phyloP scores from a whole-genome alignment of 2,329 filamentous ascomycete genomes.

The Colletotrichum lentis region DNA sequence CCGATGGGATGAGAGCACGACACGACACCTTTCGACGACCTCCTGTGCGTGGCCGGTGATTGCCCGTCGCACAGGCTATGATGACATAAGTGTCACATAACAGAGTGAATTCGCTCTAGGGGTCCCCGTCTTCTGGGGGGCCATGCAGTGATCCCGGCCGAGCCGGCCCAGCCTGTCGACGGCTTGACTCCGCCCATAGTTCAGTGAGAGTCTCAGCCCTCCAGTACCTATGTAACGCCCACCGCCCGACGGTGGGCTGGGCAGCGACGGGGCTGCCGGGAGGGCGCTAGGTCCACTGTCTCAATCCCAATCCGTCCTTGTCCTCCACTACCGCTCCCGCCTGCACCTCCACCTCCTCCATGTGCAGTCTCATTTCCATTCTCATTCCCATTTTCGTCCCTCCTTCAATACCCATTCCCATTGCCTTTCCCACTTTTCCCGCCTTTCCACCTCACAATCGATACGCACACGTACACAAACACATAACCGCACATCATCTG shows the following conservation, averaged over 20 bases:
- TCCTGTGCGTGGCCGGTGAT: neutral
- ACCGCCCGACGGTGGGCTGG: constrained; percentile 3
- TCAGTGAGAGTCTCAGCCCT: neutral
- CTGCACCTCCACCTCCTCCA: neutral
- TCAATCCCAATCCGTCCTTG: constrained; percentile 13
- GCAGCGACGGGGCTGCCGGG: neutral
- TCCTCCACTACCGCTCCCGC: constrained; percentile 18
- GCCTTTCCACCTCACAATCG: neutral
- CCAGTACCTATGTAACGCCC: no score
- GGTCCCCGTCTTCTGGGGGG: constrained; percentile 23
- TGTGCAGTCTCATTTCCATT: constrained; percentile 7
- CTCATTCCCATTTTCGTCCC: constrained; percentile 7
- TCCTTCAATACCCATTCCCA: constrained; percentile 16
- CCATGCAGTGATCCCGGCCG: constrained; percentile 26
- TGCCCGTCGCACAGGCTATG: constrained; percentile 3
- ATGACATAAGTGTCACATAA: no score
- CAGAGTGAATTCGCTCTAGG: constrained; percentile 15
- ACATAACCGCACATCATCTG: neutral
- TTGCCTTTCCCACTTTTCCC: neutral
- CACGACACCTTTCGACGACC: neutral
- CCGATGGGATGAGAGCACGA: constrained; percentile 2
- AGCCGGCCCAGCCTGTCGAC: neutral
- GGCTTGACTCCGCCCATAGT: neutral
- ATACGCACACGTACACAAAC: neutral
- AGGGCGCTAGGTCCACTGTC: constrained; percentile 1